Base-by-base conservation (phyloP, 2,329 filamentous ascomycete species). In the Amauroascus verrucosus region DNA sequence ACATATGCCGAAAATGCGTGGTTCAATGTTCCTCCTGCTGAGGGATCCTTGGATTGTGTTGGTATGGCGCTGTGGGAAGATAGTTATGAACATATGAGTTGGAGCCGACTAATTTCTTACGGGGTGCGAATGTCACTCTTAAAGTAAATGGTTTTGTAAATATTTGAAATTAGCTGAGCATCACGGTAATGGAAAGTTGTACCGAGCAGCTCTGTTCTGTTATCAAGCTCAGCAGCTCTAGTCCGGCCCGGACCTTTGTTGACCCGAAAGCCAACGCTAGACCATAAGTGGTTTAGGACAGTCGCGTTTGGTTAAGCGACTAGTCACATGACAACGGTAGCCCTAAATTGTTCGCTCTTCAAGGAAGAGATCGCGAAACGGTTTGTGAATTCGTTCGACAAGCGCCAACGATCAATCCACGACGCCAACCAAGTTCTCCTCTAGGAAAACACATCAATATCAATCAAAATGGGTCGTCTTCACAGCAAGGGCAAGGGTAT, bases 401-500 rank as follows among this genome's bases (percentile, higher is more conserved):
- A 52, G 50, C 45, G 51, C 51, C 51, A 48, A 48, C 51, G 32
- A 53, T 26, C 32, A 41, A 54, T 35, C 18, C 24, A 51, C 40
- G 41, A 24, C 53, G 38, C 11, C 53, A 40, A 48, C 47, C 41
- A 32, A 52, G 49, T 52, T 45, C 41, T 46, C 30, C 49, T 9
- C 32, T 13, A 43, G 45, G 20, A 43, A 44, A 43, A 28, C 16
- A 32, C 16, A 43, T 9, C 54, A 46, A 30, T 20, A 51, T 45
- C 37, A 51, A 44, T 47, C 62, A 62, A 61, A 66, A 95, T 95
- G 88, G 88, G 90, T 85, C 85, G 91, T 82, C 85, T 97, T 85
- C 94, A 98, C 85, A 87, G 82, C 83, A 95, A 96, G 71, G 91
- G 93, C 80, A 97, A 97, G 88, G 94, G 93, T 77, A 98, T 98